Evolutionary conservation across 805 yeast genomes (phyloP).

Genomic region (Clavispora phyllophila): DNA sequence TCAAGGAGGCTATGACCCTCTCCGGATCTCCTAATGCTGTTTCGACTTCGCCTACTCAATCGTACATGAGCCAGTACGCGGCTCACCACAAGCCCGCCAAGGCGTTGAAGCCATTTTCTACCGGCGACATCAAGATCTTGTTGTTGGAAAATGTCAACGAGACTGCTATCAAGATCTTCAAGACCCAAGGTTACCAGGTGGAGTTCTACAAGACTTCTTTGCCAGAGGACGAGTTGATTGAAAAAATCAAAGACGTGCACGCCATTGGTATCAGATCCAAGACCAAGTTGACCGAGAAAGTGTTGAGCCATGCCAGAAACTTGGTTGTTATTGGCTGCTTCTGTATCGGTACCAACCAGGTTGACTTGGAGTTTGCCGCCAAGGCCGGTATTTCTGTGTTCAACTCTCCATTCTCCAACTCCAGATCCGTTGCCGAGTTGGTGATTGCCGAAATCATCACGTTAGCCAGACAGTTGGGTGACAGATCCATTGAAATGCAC

Average conservation of each 20-base stretch:
- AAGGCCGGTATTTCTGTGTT: constrained; percentile 91
- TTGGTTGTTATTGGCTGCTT: constrained; percentile 92
- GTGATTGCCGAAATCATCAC: constrained; percentile 93
- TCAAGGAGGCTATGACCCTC: constrained; percentile 50
- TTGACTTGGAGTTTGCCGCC: constrained; percentile 88
- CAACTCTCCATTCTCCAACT: constrained; percentile 97
- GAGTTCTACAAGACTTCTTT: constrained; percentile 87
- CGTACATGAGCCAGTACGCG: constrained; percentile 55
- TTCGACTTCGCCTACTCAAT: constrained; percentile 78
- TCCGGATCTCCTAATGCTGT: constrained; percentile 52
- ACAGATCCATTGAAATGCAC: constrained; percentile 92
- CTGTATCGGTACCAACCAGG: constrained; percentile 99
- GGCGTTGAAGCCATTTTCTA: constrained; percentile 87
- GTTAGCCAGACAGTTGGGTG: constrained; percentile 94
- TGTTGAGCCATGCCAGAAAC: constrained; percentile 82
- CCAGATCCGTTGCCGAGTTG: constrained; percentile 96
- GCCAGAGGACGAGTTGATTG: constrained; percentile 89
- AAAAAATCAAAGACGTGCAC: constrained; percentile 88
- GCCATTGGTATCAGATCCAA: constrained; percentile 98
- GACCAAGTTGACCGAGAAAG: constrained; percentile 77
- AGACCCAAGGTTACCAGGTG: constrained; percentile 92
- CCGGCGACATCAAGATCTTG: constrained; percentile 90
- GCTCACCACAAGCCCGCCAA: constrained; percentile 52
- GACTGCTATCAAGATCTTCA: constrained; percentile 85
- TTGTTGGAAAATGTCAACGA: constrained; percentile 88